Conservation (phyloP, 352 stramenopile species). For the Pythium pyrilobum region DNA sequence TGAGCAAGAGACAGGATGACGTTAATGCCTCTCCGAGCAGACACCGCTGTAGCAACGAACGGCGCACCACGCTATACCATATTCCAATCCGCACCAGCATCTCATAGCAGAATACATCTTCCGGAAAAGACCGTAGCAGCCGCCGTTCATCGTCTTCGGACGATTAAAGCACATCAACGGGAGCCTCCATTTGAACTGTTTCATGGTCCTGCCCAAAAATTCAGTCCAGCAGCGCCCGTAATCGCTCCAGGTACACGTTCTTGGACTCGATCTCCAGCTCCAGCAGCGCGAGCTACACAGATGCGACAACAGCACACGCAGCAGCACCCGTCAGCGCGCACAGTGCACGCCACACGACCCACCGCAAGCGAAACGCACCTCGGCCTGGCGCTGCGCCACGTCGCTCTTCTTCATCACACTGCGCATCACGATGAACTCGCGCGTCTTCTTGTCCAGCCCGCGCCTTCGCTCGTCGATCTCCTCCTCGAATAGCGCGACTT, state of each 20-base stretch:
- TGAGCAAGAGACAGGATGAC: too few relatives aligned
- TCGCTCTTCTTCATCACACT: conserved; percentile 41
- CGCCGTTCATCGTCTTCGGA: too few relatives aligned
- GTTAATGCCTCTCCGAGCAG: too few relatives aligned
- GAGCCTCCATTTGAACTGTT: too few relatives aligned
- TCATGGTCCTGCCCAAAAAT: too few relatives aligned
- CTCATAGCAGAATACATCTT: too few relatives aligned
- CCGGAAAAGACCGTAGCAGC: too few relatives aligned
- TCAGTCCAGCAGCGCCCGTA: conserved; percentile 18
- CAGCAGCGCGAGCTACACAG: conserved; percentile 46
- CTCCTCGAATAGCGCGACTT: conserved; percentile 51
- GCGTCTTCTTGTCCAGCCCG: conserved; percentile 25
- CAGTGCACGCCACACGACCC: background rate
- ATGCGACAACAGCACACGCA: background rate
- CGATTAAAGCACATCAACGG: too few relatives aligned
- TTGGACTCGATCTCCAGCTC: conserved; percentile 69
- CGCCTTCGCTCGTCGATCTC: conserved; percentile 44
- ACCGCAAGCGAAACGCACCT: conserved; percentile 25
- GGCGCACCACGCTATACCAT: too few relatives aligned
- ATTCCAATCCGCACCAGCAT: too few relatives aligned
- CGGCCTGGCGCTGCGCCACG: conserved; percentile 40
- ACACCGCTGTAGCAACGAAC: too few relatives aligned
- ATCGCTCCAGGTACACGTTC: conserved; percentile 43
- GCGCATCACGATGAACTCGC: conserved; percentile 45
- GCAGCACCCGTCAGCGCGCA: background rate